Percentiles rank a stretch among this genome's conserved stretches.
phyloP scores from a whole-genome alignment of 176 grass and related monocot species.

The Phoenix dactylifera region DNA sequence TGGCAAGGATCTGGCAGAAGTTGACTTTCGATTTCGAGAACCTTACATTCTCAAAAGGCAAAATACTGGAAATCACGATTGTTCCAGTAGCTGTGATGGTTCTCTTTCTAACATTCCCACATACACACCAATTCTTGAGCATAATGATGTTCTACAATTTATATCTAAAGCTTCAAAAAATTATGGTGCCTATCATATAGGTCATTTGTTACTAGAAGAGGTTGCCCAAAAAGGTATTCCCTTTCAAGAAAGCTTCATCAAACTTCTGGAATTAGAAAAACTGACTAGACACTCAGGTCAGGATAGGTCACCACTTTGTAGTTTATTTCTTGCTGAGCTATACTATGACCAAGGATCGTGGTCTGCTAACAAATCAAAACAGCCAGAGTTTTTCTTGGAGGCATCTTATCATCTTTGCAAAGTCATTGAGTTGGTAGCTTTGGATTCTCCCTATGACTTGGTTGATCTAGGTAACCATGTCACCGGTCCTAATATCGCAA shows the following conservation, averaged over 20 bases:
- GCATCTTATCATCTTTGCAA: slow-evolving; percentile 85
- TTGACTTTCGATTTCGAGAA: slow-evolving; percentile 63
- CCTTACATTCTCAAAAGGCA: slow-evolving; percentile 50
- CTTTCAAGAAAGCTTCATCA: slow-evolving; percentile 69
- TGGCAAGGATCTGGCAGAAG: slow-evolving; percentile 72
- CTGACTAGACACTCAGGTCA: slow-evolving; percentile 68
- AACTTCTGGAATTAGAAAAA: slow-evolving; percentile 69
- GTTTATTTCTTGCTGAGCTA: slow-evolving; percentile 92
- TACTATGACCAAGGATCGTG: slow-evolving; percentile 71
- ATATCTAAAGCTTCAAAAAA: slow-evolving; percentile 48
- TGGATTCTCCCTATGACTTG: slow-evolving; percentile 40
- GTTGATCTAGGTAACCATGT: slow-evolving; percentile 24
- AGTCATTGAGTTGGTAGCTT: slow-evolving; percentile 58
- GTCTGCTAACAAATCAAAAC: slow-evolving; percentile 48
- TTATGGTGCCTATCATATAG: slow-evolving; percentile 52
- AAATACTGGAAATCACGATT: slow-evolving; percentile 35
- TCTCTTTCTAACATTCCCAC: slow-evolving; percentile 30
- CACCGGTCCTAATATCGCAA: neutral
- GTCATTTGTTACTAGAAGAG: slow-evolving; percentile 69
- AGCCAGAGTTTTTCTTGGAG: slow-evolving; percentile 47
- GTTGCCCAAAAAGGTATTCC: slow-evolving; percentile 56
- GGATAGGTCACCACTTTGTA: slow-evolving; percentile 50
- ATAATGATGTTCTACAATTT: slow-evolving; percentile 60
- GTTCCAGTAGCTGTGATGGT: slow-evolving; percentile 36
- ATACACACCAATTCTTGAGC: slow-evolving; percentile 46